phyloP scores from a whole-genome alignment of 2,329 filamentous ascomycete genomes.

The Monosporascus sp. region DNA sequence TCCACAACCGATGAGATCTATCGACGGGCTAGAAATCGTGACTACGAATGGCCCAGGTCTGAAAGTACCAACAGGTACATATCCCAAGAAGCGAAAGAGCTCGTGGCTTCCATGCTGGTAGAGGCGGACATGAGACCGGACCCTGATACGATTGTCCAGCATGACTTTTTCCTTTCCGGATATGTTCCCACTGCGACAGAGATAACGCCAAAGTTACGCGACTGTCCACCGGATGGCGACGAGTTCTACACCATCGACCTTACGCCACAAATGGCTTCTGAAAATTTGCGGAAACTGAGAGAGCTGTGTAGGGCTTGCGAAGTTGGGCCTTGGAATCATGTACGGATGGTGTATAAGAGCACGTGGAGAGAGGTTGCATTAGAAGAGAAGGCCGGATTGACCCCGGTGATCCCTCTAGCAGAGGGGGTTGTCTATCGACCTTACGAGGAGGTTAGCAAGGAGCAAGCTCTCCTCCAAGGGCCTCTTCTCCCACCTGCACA shows the following conservation, averaged over 20 bases:
- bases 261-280: slow-evolving; percentile 37
- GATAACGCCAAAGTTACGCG: slow-evolving; percentile 54
- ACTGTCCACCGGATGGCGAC: slow-evolving; percentile 51
- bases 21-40: slow-evolving; percentile 61
- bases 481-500: slow-evolving; percentile 29
- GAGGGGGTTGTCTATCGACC: slow-evolving; percentile 61
- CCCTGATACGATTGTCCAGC: slow-evolving; percentile 73
- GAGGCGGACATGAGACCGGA: slow-evolving; percentile 70
- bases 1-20: slow-evolving; percentile 84
- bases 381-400: slow-evolving; percentile 63
- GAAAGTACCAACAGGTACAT: slow-evolving; percentile 65
- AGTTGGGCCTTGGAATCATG: slow-evolving; percentile 50
- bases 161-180: slow-evolving; percentile 72
- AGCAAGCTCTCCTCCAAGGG: slow-evolving; percentile 38
- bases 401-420: slow-evolving; percentile 57
- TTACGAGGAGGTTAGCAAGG: slow-evolving; percentile 56
- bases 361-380: slow-evolving; percentile 63
- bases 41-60: slow-evolving; percentile 74
- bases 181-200: slow-evolving; percentile 63
- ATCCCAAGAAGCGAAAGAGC: slow-evolving; percentile 69
- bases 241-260: slow-evolving; percentile 52
- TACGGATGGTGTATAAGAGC: slow-evolving; percentile 46
- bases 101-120: slow-evolving; percentile 71
- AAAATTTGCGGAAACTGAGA: slow-evolving; percentile 48
- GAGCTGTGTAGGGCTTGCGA: slow-evolving; percentile 54